Base-by-base conservation (phyloP, 805 yeast genomes). In the Ogataea dorogensis region DNA sequence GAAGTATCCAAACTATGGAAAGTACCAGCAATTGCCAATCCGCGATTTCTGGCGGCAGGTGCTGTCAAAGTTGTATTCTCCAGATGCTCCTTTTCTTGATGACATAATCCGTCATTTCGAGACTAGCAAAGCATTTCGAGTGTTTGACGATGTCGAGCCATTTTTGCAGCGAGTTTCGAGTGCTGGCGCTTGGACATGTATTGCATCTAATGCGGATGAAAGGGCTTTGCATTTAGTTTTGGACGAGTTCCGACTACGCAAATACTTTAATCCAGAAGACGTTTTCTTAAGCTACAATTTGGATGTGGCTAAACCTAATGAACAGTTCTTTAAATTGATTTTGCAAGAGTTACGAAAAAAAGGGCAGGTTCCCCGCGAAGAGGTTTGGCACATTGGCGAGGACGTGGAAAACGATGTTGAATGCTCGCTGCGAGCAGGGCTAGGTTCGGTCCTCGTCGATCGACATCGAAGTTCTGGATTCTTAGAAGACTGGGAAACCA, bases 371-470 rank as follows among this genome's bases (percentile, higher is more conserved):
- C 38, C 59, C 33, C 41, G 51, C 19, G 31, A 38, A 7, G 43
- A 49, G 9, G 55, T 65, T 31, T 81, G 84, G 85, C 91, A 82
- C 53, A 59, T 81, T 31, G 91, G 91, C 0, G 89, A 82, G 51
- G 77, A 73, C 44, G 54, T 66, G 23, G 58, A 58, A 6, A 74
- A 75, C 33, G 91, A 82, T 52, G 63, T 73, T 37, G 49, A 62
- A 10, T 82, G 79, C 3, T 66, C 80, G 0, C 54, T 62, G 12
- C 54, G 57, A 17, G 68, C 80, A 1, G 88, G 88, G 0, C 74
- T 86, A 76, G 76, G 74, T 35, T 77, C 81, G 5, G 60, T 82
- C 0, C 31, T 54, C 30, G 24, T 54, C n/a, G 59, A 54, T 32
- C 35, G 59, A 18, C 41, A 48, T 18, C 17, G 32, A 13, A 29